These are phyloP conservation scores for Microbotryum violaceum DNA, from an alignment of 1,284 basidiomycete genomes.

Conservation along the genomic window DNA sequence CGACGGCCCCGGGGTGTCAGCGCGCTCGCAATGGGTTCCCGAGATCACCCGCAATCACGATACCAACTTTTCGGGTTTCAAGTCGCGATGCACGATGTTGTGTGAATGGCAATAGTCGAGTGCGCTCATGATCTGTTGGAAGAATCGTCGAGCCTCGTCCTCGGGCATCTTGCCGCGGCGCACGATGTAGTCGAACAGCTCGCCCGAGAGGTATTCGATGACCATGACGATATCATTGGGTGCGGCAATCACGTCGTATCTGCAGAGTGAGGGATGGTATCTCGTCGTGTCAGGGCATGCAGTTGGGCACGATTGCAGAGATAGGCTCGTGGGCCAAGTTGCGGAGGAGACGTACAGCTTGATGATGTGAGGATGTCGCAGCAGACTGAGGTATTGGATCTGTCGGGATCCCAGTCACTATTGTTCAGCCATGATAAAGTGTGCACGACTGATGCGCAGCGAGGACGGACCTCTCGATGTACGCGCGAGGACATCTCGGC, in stretches of 20 bases:
- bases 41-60: slow-evolving; percentile 38
- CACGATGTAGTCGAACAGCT: slow-evolving; percentile 94
- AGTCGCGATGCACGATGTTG: slow-evolving; percentile 90
- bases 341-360: slow-evolving; percentile 62
- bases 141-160: slow-evolving; percentile 75
- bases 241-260: slow-evolving; percentile 91
- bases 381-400: slow-evolving; percentile 86
- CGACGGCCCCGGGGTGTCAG: neutral
- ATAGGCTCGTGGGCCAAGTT: neutral
- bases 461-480: slow-evolving; percentile 57
- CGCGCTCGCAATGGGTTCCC: neutral
- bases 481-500: slow-evolving; percentile 88
- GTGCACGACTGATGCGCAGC: neutral
- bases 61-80: slow-evolving; percentile 81
- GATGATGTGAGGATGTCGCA: slow-evolving; percentile 90
- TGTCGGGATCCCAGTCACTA: neutral
- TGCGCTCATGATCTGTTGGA: slow-evolving; percentile 91
- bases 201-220: slow-evolving; percentile 68
- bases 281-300: no score
- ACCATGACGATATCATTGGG: slow-evolving; percentile 92
- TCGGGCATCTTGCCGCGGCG: slow-evolving; percentile 79
- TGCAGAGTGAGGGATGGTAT: slow-evolving; percentile 39
- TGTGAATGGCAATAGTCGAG: slow-evolving; percentile 90
- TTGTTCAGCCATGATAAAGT: neutral
- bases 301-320: no score